phyloP scores from a whole-genome alignment of 1,284 basidiomycete species.

The Hymenochaete sp. region DNA sequence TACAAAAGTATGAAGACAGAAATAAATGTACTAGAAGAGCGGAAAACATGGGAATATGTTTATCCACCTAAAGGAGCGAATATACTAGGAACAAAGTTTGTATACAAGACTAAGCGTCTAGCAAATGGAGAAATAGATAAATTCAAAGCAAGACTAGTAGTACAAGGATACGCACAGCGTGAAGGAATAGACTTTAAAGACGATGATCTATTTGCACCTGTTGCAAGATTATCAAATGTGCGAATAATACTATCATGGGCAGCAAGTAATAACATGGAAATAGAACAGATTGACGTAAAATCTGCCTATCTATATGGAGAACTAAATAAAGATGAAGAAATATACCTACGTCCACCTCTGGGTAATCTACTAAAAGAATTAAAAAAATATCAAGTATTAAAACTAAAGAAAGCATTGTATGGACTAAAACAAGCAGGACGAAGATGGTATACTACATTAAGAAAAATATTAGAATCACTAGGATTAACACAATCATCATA shows the following conservation, averaged over 20 bases:
- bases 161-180: slow-evolving; percentile 35
- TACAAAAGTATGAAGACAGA: not conserved
- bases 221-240: slow-evolving; percentile 29
- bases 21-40: not conserved
- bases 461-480: slow-evolving; percentile 14
- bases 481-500: slow-evolving; percentile 22
- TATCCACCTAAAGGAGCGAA: not conserved
- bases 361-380: not conserved
- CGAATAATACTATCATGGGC: slow-evolving; percentile 26
- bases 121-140: not conserved
- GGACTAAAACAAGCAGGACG: slow-evolving; percentile 23
- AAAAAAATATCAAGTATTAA: slow-evolving; percentile 20
- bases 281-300: slow-evolving; percentile 27
- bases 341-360: slow-evolving; percentile 24
- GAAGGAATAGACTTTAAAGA: slow-evolving; percentile 32
- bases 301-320: slow-evolving; percentile 28
- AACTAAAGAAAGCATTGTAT: slow-evolving; percentile 19
- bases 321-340: slow-evolving; percentile 21
- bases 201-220: slow-evolving; percentile 32
- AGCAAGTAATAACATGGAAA: slow-evolving; percentile 21
- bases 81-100: not conserved
- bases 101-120: not conserved
- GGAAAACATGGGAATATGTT: not conserved
- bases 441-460: slow-evolving; percentile 21
- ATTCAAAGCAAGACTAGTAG: slow-evolving; percentile 22